Conservation (phyloP, 2,329 filamentous ascomycete genomes). For the Ustilaginoidea virens region DNA sequence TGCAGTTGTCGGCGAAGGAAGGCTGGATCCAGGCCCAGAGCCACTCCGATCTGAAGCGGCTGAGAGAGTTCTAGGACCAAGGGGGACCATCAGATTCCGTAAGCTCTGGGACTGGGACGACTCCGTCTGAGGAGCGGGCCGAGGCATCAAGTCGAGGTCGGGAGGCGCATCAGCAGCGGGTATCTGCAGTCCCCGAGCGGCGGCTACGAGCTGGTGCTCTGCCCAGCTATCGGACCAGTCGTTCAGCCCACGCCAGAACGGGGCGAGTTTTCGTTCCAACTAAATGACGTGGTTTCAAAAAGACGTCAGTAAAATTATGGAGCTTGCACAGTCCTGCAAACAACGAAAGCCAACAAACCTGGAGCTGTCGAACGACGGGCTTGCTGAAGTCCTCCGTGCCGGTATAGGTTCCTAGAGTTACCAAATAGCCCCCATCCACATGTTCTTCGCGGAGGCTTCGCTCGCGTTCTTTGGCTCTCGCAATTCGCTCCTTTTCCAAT, state of each 20-base stretch:
- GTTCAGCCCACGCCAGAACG: conserved; percentile 88
- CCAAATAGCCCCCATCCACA: conserved; percentile 86
- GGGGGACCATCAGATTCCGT: conserved; percentile 64
- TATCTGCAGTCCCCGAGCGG: conserved; percentile 68
- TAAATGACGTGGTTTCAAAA: conserved; percentile 23
- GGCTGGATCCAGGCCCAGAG: conserved; percentile 41
- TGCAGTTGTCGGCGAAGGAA: conserved; percentile 33
- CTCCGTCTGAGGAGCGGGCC: conserved; percentile 25
- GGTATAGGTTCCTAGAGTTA: conserved; percentile 87
- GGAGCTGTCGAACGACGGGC: conserved; percentile 69
- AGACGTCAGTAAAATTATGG: conserved; percentile 1
- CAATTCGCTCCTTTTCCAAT: conserved; percentile 63
- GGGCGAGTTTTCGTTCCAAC: conserved; percentile 85
- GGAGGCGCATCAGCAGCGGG: conserved; percentile 74
- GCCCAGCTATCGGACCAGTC: conserved; percentile 84
- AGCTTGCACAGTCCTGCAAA: too few relatives aligned
- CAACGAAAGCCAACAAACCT: too few relatives aligned
- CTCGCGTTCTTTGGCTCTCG: conserved; percentile 70
- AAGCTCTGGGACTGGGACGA: conserved; percentile 41
- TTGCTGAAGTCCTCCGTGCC: conserved; percentile 92
- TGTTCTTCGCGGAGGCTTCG: conserved; percentile 82
- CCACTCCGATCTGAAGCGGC: conserved; percentile 55
- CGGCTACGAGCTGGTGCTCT: conserved; percentile 88
- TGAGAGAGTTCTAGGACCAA: conserved; percentile 62
- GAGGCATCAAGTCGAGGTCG: conserved; percentile 44